These are phyloP conservation scores for Blastocystis sp. DNA, from an alignment of 352 stramenopile genomes.

Conservation along the genomic window DNA sequence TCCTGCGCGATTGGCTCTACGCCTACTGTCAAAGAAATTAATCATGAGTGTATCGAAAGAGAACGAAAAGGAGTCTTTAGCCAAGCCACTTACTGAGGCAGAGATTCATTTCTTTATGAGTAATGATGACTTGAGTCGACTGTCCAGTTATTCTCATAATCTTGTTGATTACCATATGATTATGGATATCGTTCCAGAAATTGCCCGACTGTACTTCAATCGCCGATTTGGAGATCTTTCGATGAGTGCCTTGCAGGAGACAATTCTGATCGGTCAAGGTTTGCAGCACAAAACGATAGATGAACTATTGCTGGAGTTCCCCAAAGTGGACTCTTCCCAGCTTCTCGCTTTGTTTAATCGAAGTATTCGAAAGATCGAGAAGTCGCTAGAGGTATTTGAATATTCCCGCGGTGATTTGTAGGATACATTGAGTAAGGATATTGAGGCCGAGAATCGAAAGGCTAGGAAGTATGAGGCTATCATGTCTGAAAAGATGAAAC, in stretches of 20 bases:
- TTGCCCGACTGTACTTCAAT: constrained; percentile 90
- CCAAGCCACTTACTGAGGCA: constrained; percentile 70
- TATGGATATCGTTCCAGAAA: constrained; percentile 86
- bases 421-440: constrained; percentile 69
- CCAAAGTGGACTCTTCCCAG: constrained; percentile 84
- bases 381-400: constrained; percentile 69
- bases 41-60: constrained; percentile 63
- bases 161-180: constrained; percentile 99
- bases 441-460: constrained; percentile 71
- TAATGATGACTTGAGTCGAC: constrained; percentile 91
- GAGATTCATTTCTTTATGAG: constrained; percentile 86
- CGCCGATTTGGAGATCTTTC: constrained; percentile 80
- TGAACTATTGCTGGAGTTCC: constrained; percentile 81
- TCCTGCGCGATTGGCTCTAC: constrained; percentile 79
- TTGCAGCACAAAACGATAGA: constrained; percentile 84
- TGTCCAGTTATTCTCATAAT: constrained; percentile 95
- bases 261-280: constrained; percentile 82
- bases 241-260: constrained; percentile 86
- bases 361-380: constrained; percentile 78
- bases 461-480: constrained; percentile 69
- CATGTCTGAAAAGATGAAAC: constrained; percentile 68
- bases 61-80: constrained; percentile 54
- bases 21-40: constrained; percentile 74
- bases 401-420: constrained; percentile 72
- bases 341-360: constrained; percentile 97